phyloP scores from a whole-genome alignment of 2,329 filamentous ascomycete species.

The Kalmusia sp. region DNA sequence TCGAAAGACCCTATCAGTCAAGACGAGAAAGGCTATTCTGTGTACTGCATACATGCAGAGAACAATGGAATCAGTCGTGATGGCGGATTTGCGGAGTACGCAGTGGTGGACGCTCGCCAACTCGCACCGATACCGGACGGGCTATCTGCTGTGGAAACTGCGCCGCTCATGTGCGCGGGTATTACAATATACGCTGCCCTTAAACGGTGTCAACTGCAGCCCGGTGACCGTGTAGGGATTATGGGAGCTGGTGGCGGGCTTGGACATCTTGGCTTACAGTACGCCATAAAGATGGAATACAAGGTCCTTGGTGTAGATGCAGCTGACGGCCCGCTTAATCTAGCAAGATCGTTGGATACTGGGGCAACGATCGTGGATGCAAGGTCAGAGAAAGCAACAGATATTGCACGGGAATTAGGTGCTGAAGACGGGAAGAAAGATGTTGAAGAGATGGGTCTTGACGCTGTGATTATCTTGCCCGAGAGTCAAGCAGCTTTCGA shows the following conservation, averaged over 20 bases:
- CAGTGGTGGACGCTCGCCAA: slow-evolving; percentile 52
- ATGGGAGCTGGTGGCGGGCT: slow-evolving; percentile 48
- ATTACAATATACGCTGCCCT: slow-evolving; percentile 52
- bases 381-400: slow-evolving; percentile 36
- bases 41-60: slow-evolving; percentile 43
- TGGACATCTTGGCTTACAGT: slow-evolving; percentile 40
- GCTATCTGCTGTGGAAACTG: slow-evolving; percentile 47
- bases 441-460: slow-evolving; percentile 52
- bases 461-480: slow-evolving; percentile 56
- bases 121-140: slow-evolving; percentile 40
- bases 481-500: slow-evolving; percentile 57
- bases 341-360: slow-evolving; percentile 43
- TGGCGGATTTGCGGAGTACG: slow-evolving; percentile 54
- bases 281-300: slow-evolving; percentile 40
- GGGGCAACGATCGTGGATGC: slow-evolving; percentile 51
- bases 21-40: slow-evolving; percentile 51
- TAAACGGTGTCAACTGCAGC: slow-evolving; percentile 40
- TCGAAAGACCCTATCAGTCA: slow-evolving; percentile 28
- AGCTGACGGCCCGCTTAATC: slow-evolving; percentile 41
- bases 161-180: slow-evolving; percentile 54
- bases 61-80: slow-evolving; percentile 42
- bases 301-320: slow-evolving; percentile 49
- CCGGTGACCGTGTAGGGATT: slow-evolving; percentile 48
- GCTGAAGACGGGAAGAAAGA: slow-evolving; percentile 42
- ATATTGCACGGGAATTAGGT: slow-evolving; percentile 43